Conservation (phyloP, 2,329 filamentous ascomycete species). For the Botryotinia calthae region DNA sequence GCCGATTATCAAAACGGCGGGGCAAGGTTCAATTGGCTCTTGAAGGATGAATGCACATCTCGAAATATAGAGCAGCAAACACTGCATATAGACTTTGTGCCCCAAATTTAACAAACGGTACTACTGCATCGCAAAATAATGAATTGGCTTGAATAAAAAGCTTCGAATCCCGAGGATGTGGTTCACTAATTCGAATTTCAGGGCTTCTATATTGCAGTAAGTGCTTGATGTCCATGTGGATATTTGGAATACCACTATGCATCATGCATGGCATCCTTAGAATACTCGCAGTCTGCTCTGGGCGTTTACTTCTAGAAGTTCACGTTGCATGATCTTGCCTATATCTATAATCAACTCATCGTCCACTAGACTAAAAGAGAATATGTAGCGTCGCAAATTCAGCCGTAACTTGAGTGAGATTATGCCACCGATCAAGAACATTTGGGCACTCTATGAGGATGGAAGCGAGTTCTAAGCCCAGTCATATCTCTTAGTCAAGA, state of each 20-base stretch:
- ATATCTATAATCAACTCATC: background rate
- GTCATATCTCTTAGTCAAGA: slow-evolving; percentile 11
- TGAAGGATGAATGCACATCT: background rate
- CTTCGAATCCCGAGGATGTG: background rate
- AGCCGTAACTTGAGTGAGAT: slow-evolving; percentile 10
- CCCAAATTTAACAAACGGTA: background rate
- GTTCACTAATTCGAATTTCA: slow-evolving; percentile 14
- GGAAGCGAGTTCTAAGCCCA: slow-evolving; percentile 6
- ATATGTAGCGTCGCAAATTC: slow-evolving; percentile 1
- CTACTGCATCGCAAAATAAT: background rate
- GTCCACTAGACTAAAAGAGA: background rate
- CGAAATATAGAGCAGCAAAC: background rate
- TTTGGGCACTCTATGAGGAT: background rate
- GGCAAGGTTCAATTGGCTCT: background rate
- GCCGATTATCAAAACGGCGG: too few relatives aligned
- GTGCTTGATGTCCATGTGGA: background rate
- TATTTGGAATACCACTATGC: slow-evolving; percentile 8
- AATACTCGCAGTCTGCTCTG: background rate
- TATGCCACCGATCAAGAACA: slow-evolving; percentile 4
- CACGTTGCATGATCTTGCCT: background rate
- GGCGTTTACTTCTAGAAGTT: background rate
- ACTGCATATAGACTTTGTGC: background rate
- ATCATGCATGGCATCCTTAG: slow-evolving; percentile 11
- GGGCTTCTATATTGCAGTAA: background rate
- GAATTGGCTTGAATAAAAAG: background rate